phyloP scores from a whole-genome alignment of 2,329 filamentous ascomycete species.

The Pezicula carpinea region DNA sequence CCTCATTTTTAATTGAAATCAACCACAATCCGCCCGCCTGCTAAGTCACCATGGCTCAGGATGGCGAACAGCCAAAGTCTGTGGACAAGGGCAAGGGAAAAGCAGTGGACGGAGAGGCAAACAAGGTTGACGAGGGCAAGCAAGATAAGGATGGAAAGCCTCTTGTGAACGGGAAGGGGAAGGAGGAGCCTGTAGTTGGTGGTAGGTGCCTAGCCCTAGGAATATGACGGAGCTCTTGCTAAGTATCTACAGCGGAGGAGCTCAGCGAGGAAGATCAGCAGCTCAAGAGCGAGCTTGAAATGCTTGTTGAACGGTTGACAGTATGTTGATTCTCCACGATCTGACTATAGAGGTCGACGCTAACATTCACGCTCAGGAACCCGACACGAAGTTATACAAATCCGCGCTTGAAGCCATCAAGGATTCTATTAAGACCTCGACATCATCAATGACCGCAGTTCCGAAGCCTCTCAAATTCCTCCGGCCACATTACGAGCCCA shows the following conservation, averaged over 20 bases:
- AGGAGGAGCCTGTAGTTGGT: slow-evolving; percentile 55
- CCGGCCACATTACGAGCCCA: slow-evolving; percentile 87
- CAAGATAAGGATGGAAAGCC: slow-evolving; percentile 68
- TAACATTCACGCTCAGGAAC: slow-evolving; percentile 56
- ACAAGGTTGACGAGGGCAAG: slow-evolving; percentile 53
- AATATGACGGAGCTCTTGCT: slow-evolving; percentile 22
- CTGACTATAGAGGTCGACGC: background rate
- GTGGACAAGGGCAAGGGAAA: slow-evolving; percentile 97
- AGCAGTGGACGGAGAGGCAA: slow-evolving; percentile 61
- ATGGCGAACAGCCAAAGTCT: slow-evolving; percentile 78
- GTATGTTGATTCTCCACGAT: slow-evolving; percentile 43
- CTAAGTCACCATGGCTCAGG: slow-evolving; percentile 75
- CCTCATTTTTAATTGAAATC: background rate
- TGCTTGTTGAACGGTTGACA: slow-evolving; percentile 93
- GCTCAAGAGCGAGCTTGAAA: slow-evolving; percentile 94
- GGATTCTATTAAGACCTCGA: slow-evolving; percentile 97
- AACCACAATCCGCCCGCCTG: slow-evolving; percentile 5
- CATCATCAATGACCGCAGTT: slow-evolving; percentile 98
- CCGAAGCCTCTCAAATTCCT: slow-evolving; percentile 98
- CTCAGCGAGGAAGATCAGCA: slow-evolving; percentile 97
- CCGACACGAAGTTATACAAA: slow-evolving; percentile 83
- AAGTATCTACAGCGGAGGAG: slow-evolving; percentile 63
- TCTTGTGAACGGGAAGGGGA: slow-evolving; percentile 62
- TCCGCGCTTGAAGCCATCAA: slow-evolving; percentile 94
- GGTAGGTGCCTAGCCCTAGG: slow-evolving; percentile 26